phyloP scores from a whole-genome alignment of 176 grass and related monocot genomes.

The Eragrostis curvula region DNA sequence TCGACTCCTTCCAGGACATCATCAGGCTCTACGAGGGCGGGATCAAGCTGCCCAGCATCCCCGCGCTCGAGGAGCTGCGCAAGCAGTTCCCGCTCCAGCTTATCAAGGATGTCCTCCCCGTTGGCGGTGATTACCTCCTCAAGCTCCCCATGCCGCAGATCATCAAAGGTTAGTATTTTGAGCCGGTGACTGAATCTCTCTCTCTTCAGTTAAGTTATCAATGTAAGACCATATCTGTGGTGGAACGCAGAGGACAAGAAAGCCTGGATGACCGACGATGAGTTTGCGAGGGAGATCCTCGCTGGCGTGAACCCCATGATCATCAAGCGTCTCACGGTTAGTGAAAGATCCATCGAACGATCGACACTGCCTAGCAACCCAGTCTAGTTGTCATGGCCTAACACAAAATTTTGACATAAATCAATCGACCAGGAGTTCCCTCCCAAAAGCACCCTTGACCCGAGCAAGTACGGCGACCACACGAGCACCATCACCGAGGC shows the following conservation, averaged over 20 bases:
- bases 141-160: conserved; percentile 9
- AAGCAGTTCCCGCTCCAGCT: conserved; percentile 55
- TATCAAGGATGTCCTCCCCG: conserved; percentile 49
- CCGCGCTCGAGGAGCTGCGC: conserved; percentile 47
- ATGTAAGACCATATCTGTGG: too few species aligned
- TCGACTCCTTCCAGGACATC: conserved; percentile 66
- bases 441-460: conserved; percentile 61
- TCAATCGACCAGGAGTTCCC: conserved; percentile 49
- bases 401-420: too few species aligned
- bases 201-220: too few species aligned
- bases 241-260: conserved; percentile 32
- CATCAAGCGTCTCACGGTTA: conserved; percentile 56
- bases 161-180: neutral
- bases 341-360: too few species aligned
- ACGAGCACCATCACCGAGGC: conserved; percentile 62
- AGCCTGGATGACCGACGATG: conserved; percentile 70
- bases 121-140: neutral
- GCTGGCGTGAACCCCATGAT: conserved; percentile 69
- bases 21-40: conserved; percentile 56
- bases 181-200: too few species aligned
- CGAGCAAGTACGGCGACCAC: conserved; percentile 59
- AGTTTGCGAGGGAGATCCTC: conserved; percentile 66
- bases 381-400: too few species aligned
- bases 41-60: conserved; percentile 51
- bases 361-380: too few species aligned